Evolutionary conservation across 495 filamentous ascomycete genomes (phyloP), one percentile per base, ranked within the genome.

Genomic region (Lindgomyces ingoldianus): DNA sequence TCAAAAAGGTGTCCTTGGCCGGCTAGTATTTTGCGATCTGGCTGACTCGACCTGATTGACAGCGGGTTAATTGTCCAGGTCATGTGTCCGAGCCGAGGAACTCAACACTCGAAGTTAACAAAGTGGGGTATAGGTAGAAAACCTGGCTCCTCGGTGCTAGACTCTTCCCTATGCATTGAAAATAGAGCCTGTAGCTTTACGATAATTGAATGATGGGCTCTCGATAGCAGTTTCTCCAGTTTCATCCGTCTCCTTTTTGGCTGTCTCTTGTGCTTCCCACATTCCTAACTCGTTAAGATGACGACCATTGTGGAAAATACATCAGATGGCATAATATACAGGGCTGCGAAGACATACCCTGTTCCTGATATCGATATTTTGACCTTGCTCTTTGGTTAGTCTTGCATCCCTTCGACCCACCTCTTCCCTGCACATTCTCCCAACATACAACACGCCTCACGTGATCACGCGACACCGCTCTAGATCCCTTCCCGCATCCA

Each of bases 331-430:
- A 59, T 57, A 21, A 59, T 66, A 11, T 70, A 70, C 46, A 36
- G 57, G 25, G 62, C 67, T 2, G 67, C 67, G 1, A 65, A 70
- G 25, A 48, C 33, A 21, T 66, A 65, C 21, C 51, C 62, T 6
- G 26, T 70, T 16, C 62, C 67, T 11, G 47, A 70, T 66, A 26
- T 70, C 12, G 67, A 70, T 55, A 12, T 70, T n/a, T 44, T 70
- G 19, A 70, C 62, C 4, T 46, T 70, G 4, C 42, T 70, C 16
- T 70, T 70, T 49, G 67, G 67, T 63, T 12, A 45, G 67, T 70
- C 3, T 4, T 29, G 49, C 22, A n/a, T n/a, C 9, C 26, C 9
- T 52, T 18, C 18, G 18, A 4, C 14, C 49, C 10, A 16, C 3
- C 4, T 19, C 10, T 4, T 29, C 21, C 4, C 26, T 22, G 25